Conservation (phyloP, 768 basidiomycete species). For the Auricularia sp. region DNA sequence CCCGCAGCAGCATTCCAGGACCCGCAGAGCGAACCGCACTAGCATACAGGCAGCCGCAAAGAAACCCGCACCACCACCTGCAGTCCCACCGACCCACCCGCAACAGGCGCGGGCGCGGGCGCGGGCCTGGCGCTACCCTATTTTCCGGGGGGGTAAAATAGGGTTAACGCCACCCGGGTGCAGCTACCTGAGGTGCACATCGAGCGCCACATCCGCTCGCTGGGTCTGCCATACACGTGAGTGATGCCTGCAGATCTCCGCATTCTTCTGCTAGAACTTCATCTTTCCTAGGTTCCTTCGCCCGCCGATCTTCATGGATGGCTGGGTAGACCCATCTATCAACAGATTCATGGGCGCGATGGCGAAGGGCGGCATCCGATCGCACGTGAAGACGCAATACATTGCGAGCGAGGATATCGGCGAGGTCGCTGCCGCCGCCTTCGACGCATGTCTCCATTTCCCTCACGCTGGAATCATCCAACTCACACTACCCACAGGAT, state of each 20-base stretch:
- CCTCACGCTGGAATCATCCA: neutral
- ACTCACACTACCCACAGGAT: neutral
- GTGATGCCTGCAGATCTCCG: neutral
- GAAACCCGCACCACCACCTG: too few relatives aligned
- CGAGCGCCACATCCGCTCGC: neutral
- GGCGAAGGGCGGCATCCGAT: neutral
- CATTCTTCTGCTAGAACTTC: neutral
- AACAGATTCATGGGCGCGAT: neutral
- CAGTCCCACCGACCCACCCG: too few relatives aligned
- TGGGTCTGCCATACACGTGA: neutral
- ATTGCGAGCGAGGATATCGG: neutral
- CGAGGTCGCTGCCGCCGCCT: neutral
- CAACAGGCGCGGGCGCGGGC: too few relatives aligned
- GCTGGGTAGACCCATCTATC: neutral
- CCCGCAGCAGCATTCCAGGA: too few relatives aligned
- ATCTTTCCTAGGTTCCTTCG: neutral
- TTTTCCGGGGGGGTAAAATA: too few relatives aligned
- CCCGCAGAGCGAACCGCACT: too few relatives aligned
- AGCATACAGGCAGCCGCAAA: too few relatives aligned
- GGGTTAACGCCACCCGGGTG: too few relatives aligned
- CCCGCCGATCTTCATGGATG: neutral
- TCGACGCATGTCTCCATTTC: neutral
- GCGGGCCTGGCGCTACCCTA: too few relatives aligned
- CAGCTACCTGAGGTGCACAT: neutral
- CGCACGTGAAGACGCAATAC: neutral